Conservation (phyloP, 371 early-diverging fungal species). For the Mortierella sp. region DNA sequence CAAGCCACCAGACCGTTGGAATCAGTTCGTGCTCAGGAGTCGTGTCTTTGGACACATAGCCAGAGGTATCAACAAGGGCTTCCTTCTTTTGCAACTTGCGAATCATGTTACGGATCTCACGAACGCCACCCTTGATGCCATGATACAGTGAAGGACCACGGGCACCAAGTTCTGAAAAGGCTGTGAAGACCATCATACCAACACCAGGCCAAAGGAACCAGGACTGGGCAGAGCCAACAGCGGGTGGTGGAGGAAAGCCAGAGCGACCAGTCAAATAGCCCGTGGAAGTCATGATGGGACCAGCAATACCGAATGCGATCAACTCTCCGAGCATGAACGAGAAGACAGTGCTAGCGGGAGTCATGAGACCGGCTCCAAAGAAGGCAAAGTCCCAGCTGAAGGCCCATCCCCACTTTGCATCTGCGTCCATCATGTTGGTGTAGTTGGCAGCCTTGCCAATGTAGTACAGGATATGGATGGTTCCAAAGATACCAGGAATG, state of each 20-base stretch:
- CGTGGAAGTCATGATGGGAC: conserved; percentile 55
- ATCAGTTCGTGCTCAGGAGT: conserved; percentile 61
- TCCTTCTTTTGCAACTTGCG: conserved; percentile 50
- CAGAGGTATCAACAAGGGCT: conserved; percentile 4
- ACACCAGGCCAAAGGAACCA: conserved; percentile 80
- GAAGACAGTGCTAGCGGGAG: conserved; percentile 64
- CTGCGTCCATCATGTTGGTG: conserved; percentile 62
- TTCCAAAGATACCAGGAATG: conserved; percentile 68
- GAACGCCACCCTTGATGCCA: conserved; percentile 59
- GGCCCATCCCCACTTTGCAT: conserved; percentile 67
- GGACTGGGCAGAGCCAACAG: conserved; percentile 56
- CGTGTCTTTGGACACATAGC: conserved; percentile 52
- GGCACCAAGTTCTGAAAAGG: conserved; percentile 69
- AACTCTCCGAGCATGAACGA: conserved; percentile 65
- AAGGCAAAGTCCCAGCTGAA: conserved; percentile 70
- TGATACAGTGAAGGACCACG: conserved; percentile 58
- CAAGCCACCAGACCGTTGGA: conserved; percentile 68
- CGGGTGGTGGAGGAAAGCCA: conserved; percentile 49
- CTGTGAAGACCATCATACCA: conserved; percentile 70
- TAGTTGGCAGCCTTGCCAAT: conserved; percentile 63
- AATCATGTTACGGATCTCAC: conserved; percentile 19
- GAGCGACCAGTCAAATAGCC: conserved; percentile 55
- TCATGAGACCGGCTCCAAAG: conserved; percentile 78
- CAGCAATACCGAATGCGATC: conserved; percentile 63
- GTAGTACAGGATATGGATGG: conserved; percentile 68